Evolutionary conservation across 1,284 basidiomycete genomes (phyloP), one percentile per base, ranked within the genome.

Genomic region (Cutaneotrichosporon sp.): DNA sequence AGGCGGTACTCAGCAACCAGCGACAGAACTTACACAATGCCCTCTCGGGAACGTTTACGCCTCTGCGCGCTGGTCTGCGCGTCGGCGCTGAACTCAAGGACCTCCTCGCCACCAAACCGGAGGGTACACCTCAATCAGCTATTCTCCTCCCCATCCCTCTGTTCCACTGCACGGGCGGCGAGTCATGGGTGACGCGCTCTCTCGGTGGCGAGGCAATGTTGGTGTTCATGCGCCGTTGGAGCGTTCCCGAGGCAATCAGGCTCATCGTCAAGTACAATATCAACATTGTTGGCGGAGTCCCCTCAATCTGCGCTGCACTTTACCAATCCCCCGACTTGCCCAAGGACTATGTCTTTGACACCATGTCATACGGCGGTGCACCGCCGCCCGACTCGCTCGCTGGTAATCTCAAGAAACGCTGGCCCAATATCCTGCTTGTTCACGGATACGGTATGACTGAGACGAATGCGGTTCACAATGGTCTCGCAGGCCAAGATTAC

Each of bases 361-460:
- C 70, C 0, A 68, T 79, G 26, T 73, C 74, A 53, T 79, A 77
- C 55, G 77, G 77, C n/a, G 77, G 77, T 21, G 77, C 77, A 4
- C 76, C 77, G 5, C 71, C 76, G 0, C 70, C 73, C 46, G 72
- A 68, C 34, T 63, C 73, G 26, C 68, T 77, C 14, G 71, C 73
- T 0, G 61, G 42, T 14, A 74, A 77, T 55, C 69, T 74, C 30
- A 58, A 59, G 6, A 61, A 42, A 11, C 55, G 70, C 56, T 78
- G 72, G 72, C 78, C 78, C 2, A 69, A 71, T 22, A 71, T 58
- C 1, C 26, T 26, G 10, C 36, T 60, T 13, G 52, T 50, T 0
- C 74, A 77, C 58, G 77, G 76, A 0, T 79, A 76, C 51, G 77
- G 77, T 11, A 66, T 79, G 71, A 76, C 76, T 0, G 77, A 79